Base-by-base conservation (phyloP, 352 stramenopile species). In the Phytophthora multivora region DNA sequence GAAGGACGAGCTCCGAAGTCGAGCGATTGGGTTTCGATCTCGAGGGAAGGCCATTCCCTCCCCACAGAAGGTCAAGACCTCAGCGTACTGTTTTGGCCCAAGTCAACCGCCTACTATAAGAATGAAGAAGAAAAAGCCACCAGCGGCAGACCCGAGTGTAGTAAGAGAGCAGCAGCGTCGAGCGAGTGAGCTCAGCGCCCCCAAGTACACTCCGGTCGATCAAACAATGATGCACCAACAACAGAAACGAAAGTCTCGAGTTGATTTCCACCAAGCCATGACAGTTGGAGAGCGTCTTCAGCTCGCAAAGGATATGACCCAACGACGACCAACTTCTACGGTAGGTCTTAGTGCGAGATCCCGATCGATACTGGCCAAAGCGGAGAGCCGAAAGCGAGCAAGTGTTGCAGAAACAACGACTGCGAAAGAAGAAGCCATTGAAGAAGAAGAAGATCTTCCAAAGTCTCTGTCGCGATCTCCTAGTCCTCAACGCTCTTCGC, bases 1-100 rank as follows among this genome's bases (percentile, higher is more conserved):
- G 28, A 85, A 80, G 43, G 86, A 94, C 28, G 83, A 91, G 55
- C 58, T 88, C 2, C 71, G 86, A 43, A 91, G 80, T 53, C 77
- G 74, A n/a, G 75, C 77, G 4, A 55, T 90, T 19, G 76, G 66
- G 0, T 85, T 84, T 46, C 77, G 81, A 16, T 89, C 83, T 2
- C 75, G 83, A 47, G 67, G 54, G 12, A 92, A 92, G 52, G 80
- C 79, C 6, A 71, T 79, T 2, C 77, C 79, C 1, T 90, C 80
- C 0, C 80, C 80, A 8, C 54, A 61, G 0, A 85, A 80, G 43
- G 6, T 66, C 3, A 90, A 88, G 49, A 62, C 57, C 1, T 90
- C 83, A 0, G 67, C 69, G 9, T 91, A 73, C 38, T 66, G 54
- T 4, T 91, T 91, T 53, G 80, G 80, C 0, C 73, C 66, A 28